A percentile compares a stretch with the other conserved stretches of the same genome.
phyloP scores from a whole-genome alignment of 73 alveolate genomes.

The Paraurostyla sp. region DNA sequence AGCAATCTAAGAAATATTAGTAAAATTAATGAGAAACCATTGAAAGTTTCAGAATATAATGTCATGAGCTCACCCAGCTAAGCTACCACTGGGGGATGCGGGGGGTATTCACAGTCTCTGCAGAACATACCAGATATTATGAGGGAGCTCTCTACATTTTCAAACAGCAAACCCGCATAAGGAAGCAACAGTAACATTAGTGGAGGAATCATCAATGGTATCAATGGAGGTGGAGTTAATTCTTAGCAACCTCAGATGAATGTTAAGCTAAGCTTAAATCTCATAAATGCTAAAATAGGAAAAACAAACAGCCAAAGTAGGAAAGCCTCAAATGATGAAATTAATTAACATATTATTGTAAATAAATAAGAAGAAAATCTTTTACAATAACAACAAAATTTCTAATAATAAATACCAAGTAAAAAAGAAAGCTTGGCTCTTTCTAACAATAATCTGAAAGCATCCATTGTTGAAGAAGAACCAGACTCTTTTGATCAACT shows the following conservation, averaged over 20 bases:
- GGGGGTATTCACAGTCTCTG: constrained; percentile 21
- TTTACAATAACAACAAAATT: not conserved
- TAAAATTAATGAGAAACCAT: not conserved
- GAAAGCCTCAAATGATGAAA: constrained; percentile 25
- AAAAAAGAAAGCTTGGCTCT: not conserved
- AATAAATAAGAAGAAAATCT: not conserved
- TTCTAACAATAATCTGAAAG: no score
- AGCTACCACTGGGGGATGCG: constrained; percentile 52
- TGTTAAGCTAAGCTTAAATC: not conserved
- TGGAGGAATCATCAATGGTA: no score
- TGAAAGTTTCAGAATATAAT: not conserved
- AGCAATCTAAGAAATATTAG: not conserved
- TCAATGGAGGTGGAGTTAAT: no score
- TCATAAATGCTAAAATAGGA: constrained; percentile 41
- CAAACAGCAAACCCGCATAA: constrained; percentile 3
- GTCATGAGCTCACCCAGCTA: constrained; percentile 31
- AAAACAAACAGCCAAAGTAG: constrained; percentile 27
- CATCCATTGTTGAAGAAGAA: constrained; percentile 5
- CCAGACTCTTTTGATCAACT: constrained; percentile 26
- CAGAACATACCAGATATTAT: constrained; percentile 42
- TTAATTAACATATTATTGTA: not conserved
- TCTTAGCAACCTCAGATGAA: not conserved
- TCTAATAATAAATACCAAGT: not conserved
- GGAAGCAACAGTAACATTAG: not conserved
- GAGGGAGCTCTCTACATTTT: constrained; percentile 48